phyloP scores from a whole-genome alignment of 2,329 filamentous ascomycete species.

The Fusarium sp. region DNA sequence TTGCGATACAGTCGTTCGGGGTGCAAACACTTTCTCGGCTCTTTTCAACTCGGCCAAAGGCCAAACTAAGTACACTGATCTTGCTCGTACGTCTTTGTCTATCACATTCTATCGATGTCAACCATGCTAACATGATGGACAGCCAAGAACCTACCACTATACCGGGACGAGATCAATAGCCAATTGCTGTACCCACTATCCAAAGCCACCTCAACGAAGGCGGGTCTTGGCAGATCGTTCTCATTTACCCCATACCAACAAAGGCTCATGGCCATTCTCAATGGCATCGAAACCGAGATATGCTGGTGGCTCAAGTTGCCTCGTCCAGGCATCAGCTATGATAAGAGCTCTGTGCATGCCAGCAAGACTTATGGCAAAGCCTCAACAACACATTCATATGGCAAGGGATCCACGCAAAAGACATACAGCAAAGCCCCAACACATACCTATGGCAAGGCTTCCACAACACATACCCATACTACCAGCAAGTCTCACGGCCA shows the following conservation, averaged over 20 bases:
- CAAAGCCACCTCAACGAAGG: conserved; percentile 30
- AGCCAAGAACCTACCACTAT: conserved; percentile 37
- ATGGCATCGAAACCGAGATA: conserved; percentile 26
- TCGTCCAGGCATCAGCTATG: conserved; percentile 8
- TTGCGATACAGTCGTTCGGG: conserved; percentile 31
- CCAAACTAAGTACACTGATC: conserved; percentile 34
- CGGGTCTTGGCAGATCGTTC: conserved; percentile 15
- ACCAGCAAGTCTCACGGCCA: conserved; percentile 19
- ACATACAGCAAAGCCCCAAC: conserved; percentile 1
- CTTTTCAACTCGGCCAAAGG: conserved; percentile 33
- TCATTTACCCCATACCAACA: conserved; percentile 31
- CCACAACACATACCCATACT: not conserved
- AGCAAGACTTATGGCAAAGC: conserved; percentile 7
- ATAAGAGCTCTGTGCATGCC: conserved; percentile 2
- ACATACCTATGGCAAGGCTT: conserved; percentile 9
- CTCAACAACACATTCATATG: conserved; percentile 8
- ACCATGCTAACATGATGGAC: conserved; percentile 1
- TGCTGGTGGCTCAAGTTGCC: conserved; percentile 36
- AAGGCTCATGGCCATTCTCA: conserved; percentile 23
- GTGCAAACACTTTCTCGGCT: conserved; percentile 31
- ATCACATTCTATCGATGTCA: not conserved
- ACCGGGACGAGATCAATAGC: conserved; percentile 32
- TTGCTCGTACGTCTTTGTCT: conserved; percentile 17
- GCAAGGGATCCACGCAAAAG: conserved; percentile 1
- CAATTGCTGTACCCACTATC: conserved; percentile 30